Evolutionary conservation across 2,329 filamentous ascomycete species (phyloP), one percentile per base, ranked within the genome.

Genomic region (Calonectria henricotiae): DNA sequence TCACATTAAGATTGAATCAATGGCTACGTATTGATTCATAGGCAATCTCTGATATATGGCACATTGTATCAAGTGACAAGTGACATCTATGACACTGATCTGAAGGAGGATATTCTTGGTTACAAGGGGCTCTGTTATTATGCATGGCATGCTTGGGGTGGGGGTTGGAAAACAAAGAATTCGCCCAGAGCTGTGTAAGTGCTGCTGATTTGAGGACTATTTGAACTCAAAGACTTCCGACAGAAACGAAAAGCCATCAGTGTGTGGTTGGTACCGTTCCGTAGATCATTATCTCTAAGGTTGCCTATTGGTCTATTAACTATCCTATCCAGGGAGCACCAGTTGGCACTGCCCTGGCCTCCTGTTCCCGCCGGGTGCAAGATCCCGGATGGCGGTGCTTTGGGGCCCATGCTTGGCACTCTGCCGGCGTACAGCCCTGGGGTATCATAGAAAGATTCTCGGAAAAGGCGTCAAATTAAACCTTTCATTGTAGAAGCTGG

Each of bases 331-430:
- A 32, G 30, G 47, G 47, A 3, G 13, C 30, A n/a, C 32, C 25
- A 5, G 27, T 32, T 25, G 17, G 47, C 47, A n/a, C 27, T 51
- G 25, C 23, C 46, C 46, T 30, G 46, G 25, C 30, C 15, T 49
- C 46, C 46, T 13, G 46, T 25, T 49, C 23, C 46, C 23, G 13
- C 46, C 27, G 27, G 7, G 25, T 30, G 46, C 47, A 51, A 51
- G 47, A 25, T 51, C 47, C 47, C 47, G 47, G 17, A 32, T 51
- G 47, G 47, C 27, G 47, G 27, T 51, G 47, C 46, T 49, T 9
- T 4, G 3, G 27, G 30, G 6, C 46, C 46, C 46, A 49, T 49
- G 46, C 12, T 49, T 12, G 46, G 25, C 7, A 30, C 47, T n/a
- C 11, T 46, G 43, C n/a, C n/a, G n/a, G n/a, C n/a, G n/a, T 12